These are phyloP conservation scores for Epichloe glyceriae DNA, from an alignment of 2,329 filamentous ascomycete species.

Conservation along the genomic window DNA sequence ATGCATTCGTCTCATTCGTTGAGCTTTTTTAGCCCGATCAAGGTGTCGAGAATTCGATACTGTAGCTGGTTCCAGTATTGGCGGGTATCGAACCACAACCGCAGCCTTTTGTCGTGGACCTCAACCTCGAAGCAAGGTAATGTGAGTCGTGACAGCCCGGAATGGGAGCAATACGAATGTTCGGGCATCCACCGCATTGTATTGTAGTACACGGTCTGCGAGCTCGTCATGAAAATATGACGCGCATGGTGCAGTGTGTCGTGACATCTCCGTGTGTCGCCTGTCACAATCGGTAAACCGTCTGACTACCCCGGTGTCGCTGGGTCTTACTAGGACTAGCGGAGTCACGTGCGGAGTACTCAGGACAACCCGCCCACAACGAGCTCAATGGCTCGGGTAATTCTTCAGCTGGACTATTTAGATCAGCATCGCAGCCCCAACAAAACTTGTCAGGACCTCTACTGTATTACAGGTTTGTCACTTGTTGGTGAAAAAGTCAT, in stretches of 20 bases:
- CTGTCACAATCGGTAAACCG: neutral
- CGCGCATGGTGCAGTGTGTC: conserved; percentile 3
- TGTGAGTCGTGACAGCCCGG: neutral
- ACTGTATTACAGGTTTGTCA: too few species aligned
- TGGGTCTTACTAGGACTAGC: too few species aligned
- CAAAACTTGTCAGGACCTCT: too few species aligned
- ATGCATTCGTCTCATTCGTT: neutral
- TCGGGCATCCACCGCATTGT: neutral
- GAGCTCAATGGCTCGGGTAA: too few species aligned
- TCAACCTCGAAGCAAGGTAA: neutral
- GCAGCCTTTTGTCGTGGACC: neutral
- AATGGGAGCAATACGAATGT: neutral
- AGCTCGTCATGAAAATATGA: conserved; percentile 2
- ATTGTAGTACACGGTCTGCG: neutral
- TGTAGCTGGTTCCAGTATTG: too few species aligned
- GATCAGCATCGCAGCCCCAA: too few species aligned
- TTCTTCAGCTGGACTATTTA: too few species aligned
- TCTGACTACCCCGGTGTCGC: neutral
- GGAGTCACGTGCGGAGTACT: too few species aligned
- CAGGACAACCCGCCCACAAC: too few species aligned
- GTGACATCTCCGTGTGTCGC: neutral
- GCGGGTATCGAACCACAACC: neutral
- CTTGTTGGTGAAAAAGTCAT: too few species aligned
- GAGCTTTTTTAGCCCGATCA: neutral
- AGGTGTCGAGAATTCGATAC: neutral